Evolutionary conservation across 768 basidiomycete species (phyloP), one percentile per base, ranked within the genome.

Genomic region (Ephemerocybe angulata): DNA sequence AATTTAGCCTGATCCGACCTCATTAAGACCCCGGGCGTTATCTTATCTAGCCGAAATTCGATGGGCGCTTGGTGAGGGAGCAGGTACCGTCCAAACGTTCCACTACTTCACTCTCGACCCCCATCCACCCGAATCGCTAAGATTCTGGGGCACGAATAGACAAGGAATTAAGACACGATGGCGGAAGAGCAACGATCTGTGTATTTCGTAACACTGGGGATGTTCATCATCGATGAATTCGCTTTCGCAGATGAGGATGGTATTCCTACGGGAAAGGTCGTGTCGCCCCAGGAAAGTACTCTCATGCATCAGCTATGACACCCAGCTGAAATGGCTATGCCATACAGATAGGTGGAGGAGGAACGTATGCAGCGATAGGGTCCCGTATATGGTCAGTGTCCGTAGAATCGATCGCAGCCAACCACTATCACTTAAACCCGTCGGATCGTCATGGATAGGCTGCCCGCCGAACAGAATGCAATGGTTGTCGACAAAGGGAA

Each of bases 191-290:
- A 17, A 49, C 30, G 41, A 30, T 49, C 35, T 40, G 38, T 28
- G 19, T 59, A 68, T 37, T 85, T 91, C 44, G 82, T 81, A 19
- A 83, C 86, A n/a, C 74, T 93, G 25, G 93, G 93, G 6, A 84
- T 93, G 82, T 95, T 95, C 73, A 94, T 97, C 63, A 80, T 95
- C 62, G 93, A 97, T 68, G 79, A 86, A 58, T 89, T 93, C 62
- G 75, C 78, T 3, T 87, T 83, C 63, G 62, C 72, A 46, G 82
- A 87, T 56, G 77, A 78, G 29, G 65, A 79, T 42, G 88, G 87
- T 3, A 68, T 69, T 2, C 76, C 79, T 1, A 83, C 76, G 22
- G 78, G 72, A 11, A 72, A 68, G 61, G 68, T 69, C 25, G 65
- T 76, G 24, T 68, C 74, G 40, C 70, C 82, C 24, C 82, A 87